Evolutionary conservation across 2,329 filamentous ascomycete genomes (phyloP), one percentile per base, ranked within the genome.

Genomic region (Penicillium sp.): DNA sequence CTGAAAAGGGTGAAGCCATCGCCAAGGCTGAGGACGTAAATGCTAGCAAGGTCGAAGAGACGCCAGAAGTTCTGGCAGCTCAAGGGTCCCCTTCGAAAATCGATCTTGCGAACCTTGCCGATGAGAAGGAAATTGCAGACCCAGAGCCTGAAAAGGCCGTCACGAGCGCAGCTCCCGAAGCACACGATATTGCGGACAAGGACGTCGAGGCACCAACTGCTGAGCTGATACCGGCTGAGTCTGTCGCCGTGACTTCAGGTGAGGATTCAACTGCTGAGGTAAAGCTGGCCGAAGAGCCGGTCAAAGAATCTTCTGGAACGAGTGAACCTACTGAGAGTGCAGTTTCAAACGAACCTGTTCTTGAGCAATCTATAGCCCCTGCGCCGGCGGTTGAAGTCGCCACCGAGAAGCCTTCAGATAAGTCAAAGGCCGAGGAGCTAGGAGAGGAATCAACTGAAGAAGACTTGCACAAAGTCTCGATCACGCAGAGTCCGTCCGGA

Each of bases 161-260:
- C 7, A 58, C 56, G 35, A 51, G 64, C 35, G 21, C 44, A 1
- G 17, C 54, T 30, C n/a, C 45, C 5, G 55, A 58, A 19, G 17
- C 50, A 3, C 62, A 67, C 17, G 62, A 65, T 45, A 21, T 56
- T 13, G 46, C 38, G 7, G 41, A 51, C 7, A 52, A 67, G 41
- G 59, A 68, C 26, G 21, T 44, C 13, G 38, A 60, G 15, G 56
- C 56, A 23, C 7, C 52, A 15, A 21, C n/a, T 19, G 41, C 51
- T n/a, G 58, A 63, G 35, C 52, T 56, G 15, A 48, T 47, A 17
- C 30, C 54, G n/a, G 47, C 41, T 21, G 60, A 59, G 48, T 26
- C 41, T n/a, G 45, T 13, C 9, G n/a, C 38, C 30, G 50, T 63
- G 30, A 29, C 52, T 29, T 51, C 57, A 21, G 45, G 23, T 15